Evolutionary conservation across 805 yeast species (phyloP), one percentile per base, ranked within the genome.

Genomic region (Teunomyces aglyptinius): DNA sequence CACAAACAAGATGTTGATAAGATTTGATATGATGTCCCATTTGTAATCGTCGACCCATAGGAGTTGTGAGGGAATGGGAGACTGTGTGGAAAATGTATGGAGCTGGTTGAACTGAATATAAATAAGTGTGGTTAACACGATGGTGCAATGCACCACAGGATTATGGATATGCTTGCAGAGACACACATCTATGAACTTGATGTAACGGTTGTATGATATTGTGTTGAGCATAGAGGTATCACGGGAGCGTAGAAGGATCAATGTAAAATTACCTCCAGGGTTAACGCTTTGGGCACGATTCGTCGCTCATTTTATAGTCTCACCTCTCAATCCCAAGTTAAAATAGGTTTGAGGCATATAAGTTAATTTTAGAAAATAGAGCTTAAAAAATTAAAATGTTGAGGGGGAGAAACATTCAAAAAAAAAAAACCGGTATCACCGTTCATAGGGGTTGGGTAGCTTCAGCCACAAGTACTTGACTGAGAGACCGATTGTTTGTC

Each of bases 1-100:
- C 5, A 68, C 50, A 39, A 68, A 67, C n/a, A 61, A 12, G 18
- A 67, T 16, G 49, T 67, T 65, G 36, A 68, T 52, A 13, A 53
- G 24, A 27, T 64, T 56, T 31, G 66, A 64, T 5, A 59, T 22
- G 12, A 64, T 26, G 41, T 67, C 70, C 31, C 44, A 22, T n/a
- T 18, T n/a, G 38, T 38, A 39, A n/a, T 38, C 34, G n/a, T 46
- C 44, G n/a, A 36, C 15, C 22, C 26, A 20, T 16, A 38, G 24
- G n/a, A 38, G 33, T 10, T 35, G 27, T 27, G 13, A 16, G 1
- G n/a, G 41, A 15, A 20, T 20, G 16, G 24, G 16, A 1, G 28
- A 13, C 10, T 18, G 38, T 6, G 22, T 19, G 8, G 22, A 18
- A 19, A 18, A 19, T 13, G 38, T 34, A 6, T 20, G 16, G 26